Base-by-base conservation (phyloP, 2,329 filamentous ascomycete genomes). In the Alternaria panax region DNA sequence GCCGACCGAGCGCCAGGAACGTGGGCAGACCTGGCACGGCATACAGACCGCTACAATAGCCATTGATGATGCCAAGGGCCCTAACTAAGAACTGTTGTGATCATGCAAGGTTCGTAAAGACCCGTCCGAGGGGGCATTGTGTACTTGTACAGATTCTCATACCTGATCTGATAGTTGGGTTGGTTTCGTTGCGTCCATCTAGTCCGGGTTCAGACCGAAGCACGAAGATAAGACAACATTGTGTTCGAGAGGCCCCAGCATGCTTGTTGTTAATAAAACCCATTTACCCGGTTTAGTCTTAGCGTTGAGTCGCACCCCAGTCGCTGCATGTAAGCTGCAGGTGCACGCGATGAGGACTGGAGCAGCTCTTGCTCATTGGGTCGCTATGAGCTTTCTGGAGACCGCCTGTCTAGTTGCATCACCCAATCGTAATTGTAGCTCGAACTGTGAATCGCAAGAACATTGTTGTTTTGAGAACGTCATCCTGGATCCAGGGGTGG, bases 241-340 rank as follows among this genome's bases (percentile, higher is more conserved):
- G 32, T 54, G 27, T 18, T 32, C 30, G 38, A 62, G 42, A 54
- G 28, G 50, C 32, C 40, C 47, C 40, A 42, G 43, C 34, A 34
- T 60, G 47, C 43, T 59, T 34, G 48, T 52, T 52, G 54, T 52
- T 56, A 43, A 60, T 54, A 40, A 42, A 42, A 54, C 64, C 64
- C 64, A 66, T 65, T 66, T 57, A 34, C 64, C 64, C 40, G 48
- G 57, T 57, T 59, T 48, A 52, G 57, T 58, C 20, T 30, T 65
- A 66, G 64, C 55, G 63, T 48, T 57, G 25, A 42, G 25, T n/a
- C 18, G 18, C 43, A 53, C 41, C 56, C 54, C 28, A 24, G 50
- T 55, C 24, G 43, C 20, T 63, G 54, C 58, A 59, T 50, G 52
- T 66, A 64, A 66, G 64, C 63, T 51, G 47, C 58, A 64, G 51